These are phyloP conservation scores for Fusarium verticillioides DNA, from an alignment of 2,329 filamentous ascomycete genomes.

Conservation along the genomic window DNA sequence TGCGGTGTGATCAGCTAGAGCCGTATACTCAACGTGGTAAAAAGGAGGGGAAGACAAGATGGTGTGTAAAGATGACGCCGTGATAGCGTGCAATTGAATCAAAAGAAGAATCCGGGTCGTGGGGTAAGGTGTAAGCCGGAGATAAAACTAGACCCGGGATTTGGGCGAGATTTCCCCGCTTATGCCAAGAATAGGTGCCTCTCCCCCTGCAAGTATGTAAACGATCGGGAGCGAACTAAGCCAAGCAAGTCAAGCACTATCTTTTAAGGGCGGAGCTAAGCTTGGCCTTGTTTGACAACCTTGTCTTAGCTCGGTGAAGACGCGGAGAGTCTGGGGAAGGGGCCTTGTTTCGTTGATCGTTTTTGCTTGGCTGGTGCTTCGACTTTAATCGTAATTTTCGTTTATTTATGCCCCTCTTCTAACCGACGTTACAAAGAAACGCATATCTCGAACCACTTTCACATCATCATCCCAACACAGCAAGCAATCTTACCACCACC, in stretches of 20 bases:
- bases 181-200: background rate
- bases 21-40: background rate
- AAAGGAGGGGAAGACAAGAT: background rate
- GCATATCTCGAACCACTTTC: background rate
- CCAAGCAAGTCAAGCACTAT: background rate
- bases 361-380: background rate
- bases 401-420: constrained; percentile 18
- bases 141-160: constrained; percentile 4
- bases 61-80: background rate
- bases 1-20: background rate
- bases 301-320: constrained; percentile 8
- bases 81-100: background rate
- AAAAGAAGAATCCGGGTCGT: background rate
- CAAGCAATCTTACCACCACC: background rate
- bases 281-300: background rate
- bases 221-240: background rate
- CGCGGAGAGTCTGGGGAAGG: background rate
- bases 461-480: background rate
- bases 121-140: background rate
- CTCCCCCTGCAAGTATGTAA: background rate
- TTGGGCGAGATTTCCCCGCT: background rate
- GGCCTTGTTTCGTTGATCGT: background rate
- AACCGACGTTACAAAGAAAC: background rate
- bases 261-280: background rate
- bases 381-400: background rate